Conservation (phyloP, 768 basidiomycete species). For the Mycena indigotica region DNA sequence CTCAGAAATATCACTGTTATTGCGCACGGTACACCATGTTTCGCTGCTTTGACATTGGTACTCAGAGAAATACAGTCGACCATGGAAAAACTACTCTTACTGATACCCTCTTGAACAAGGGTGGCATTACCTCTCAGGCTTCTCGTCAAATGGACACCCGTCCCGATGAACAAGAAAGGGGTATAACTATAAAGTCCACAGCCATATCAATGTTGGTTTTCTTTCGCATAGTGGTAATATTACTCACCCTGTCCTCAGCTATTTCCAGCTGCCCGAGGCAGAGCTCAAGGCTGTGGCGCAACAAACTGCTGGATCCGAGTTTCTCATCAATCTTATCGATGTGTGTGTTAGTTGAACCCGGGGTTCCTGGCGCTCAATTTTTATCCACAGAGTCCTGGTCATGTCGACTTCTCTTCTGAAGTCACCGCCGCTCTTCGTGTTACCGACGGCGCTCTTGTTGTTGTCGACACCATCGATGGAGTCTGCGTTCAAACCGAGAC, state of each 20-base stretch:
- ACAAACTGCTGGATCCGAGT: constrained; percentile 90
- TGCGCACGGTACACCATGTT: constrained; percentile 81
- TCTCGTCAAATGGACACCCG: constrained; percentile 96
- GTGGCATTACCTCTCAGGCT: constrained; percentile 98
- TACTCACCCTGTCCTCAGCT: constrained; percentile 57
- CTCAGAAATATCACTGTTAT: constrained; percentile 51
- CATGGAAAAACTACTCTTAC: constrained; percentile 99
- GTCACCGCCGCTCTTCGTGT: constrained; percentile 99
- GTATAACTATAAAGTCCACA: constrained; percentile 99
- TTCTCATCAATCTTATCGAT: constrained; percentile 99
- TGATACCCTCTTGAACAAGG: constrained; percentile 97
- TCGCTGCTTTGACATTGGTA: constrained; percentile 1
- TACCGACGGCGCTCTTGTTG: constrained; percentile 98
- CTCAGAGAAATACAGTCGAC: constrained; percentile 67
- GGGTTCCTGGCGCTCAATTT: not conserved
- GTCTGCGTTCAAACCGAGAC: constrained; percentile 99
- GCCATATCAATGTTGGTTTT: constrained; percentile 68
- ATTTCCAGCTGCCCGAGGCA: constrained; percentile 92
- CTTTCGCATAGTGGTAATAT: no score
- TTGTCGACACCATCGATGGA: constrained; percentile 99
- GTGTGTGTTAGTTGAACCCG: constrained; percentile 30
- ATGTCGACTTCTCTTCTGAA: constrained; percentile 99
- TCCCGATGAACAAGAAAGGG: constrained; percentile 98
- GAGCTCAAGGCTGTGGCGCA: constrained; percentile 83
- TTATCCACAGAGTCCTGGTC: constrained; percentile 67